phyloP scores from a whole-genome alignment of 768 basidiomycete genomes.

The Rhizopogon sp. region DNA sequence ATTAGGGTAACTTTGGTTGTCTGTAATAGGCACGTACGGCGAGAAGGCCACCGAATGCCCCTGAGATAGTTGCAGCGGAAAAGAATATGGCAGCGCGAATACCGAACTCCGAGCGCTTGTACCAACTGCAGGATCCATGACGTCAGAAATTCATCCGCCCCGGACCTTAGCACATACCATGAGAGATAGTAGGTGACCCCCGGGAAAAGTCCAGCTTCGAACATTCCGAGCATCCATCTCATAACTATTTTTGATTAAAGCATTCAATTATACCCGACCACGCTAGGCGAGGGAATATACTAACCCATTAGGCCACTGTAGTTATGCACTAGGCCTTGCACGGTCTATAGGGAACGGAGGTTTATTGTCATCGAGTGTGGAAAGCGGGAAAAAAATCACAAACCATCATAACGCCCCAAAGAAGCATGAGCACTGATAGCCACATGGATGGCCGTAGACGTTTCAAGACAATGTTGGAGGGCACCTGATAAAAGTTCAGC shows the following conservation, averaged over 20 bases:
- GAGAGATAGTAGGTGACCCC: slow-evolving; percentile 70
- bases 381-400: neutral
- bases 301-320: slow-evolving; percentile 64
- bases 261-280: neutral
- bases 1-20: neutral
- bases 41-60: slow-evolving; percentile 77
- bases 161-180: slow-evolving; percentile 38
- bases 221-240: slow-evolving; percentile 67
- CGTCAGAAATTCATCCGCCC: slow-evolving; percentile 24
- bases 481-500: slow-evolving; percentile 35
- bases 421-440: slow-evolving; percentile 68
- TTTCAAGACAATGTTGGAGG: slow-evolving; percentile 70
- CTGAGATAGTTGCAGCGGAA: slow-evolving; percentile 73
- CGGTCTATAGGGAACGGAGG: slow-evolving; percentile 40
- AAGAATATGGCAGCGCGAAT: slow-evolving; percentile 63
- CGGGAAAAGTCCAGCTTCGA: slow-evolving; percentile 46
- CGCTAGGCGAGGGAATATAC: slow-evolving; percentile 11
- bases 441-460: slow-evolving; percentile 73
- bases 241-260: slow-evolving; percentile 36
- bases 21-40: slow-evolving; percentile 37
- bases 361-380: neutral
- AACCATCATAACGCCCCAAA: slow-evolving; percentile 78
- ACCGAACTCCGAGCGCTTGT: slow-evolving; percentile 72
- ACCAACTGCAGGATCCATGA: slow-evolving; percentile 37
- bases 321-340: slow-evolving; percentile 67